These are phyloP conservation scores for Serendipita sp. DNA, from an alignment of 768 basidiomycete species.

Conservation along the genomic window DNA sequence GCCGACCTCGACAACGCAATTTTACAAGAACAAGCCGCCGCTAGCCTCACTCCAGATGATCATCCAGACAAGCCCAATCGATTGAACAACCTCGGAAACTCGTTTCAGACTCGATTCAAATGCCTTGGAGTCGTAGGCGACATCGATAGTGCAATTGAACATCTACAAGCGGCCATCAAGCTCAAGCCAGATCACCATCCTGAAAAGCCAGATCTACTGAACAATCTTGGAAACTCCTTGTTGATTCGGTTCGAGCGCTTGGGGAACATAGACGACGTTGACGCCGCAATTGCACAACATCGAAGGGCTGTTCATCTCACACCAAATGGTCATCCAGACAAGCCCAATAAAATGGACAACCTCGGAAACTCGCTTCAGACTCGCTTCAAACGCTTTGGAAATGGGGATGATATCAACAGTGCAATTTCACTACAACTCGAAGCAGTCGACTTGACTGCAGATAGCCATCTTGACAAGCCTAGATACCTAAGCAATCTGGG, in stretches of 20 bases:
- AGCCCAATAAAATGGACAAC: neutral
- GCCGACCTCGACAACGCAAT: too few species aligned
- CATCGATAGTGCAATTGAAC: neutral
- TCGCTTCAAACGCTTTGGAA: too few species aligned
- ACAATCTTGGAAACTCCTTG: neutral
- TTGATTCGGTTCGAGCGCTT: slow-evolving; percentile 1
- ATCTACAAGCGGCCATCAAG: neutral
- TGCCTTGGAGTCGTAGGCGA: neutral
- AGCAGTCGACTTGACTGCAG: too few species aligned
- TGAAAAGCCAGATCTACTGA: neutral
- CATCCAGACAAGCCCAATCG: neutral
- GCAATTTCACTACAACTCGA: too few species aligned
- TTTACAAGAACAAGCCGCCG: too few species aligned
- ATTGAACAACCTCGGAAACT: neutral
- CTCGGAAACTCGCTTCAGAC: too few species aligned
- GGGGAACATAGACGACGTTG: neutral
- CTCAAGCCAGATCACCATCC: neutral
- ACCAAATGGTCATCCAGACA: neutral
- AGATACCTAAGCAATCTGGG: slow-evolving; percentile 10
- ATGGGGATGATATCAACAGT: too few species aligned
- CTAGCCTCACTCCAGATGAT: neutral
- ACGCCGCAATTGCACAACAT: neutral
- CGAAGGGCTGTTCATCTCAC: neutral
- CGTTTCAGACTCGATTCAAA: neutral
- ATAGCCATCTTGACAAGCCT: slow-evolving; percentile 11